These are phyloP conservation scores for Amanita polypyramis DNA, from an alignment of 768 basidiomycete species.

Conservation along the genomic window DNA sequence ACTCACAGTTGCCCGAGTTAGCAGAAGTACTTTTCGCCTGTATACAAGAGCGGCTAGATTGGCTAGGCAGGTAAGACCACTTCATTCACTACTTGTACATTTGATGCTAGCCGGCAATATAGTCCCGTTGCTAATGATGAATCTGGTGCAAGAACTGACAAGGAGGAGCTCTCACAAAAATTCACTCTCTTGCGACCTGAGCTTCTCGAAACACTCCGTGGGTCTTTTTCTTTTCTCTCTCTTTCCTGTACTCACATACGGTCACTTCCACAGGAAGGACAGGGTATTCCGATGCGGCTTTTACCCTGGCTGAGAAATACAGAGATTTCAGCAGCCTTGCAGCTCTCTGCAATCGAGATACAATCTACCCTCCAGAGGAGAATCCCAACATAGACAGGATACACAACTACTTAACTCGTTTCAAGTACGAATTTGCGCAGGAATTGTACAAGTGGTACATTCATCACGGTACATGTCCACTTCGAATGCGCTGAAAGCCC, in stretches of 20 bases:
- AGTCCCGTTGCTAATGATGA: constrained; percentile 39
- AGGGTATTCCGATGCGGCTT: constrained; percentile 61
- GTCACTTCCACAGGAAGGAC: constrained; percentile 39
- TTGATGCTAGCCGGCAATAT: neutral
- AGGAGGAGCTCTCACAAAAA: constrained; percentile 47
- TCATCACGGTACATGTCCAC: constrained; percentile 54
- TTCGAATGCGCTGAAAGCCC: neutral
- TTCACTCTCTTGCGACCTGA: constrained; percentile 68
- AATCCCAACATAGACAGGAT: constrained; percentile 58
- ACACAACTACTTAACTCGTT: constrained; percentile 64
- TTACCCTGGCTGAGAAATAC: constrained; percentile 77
- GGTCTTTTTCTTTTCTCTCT: constrained; percentile 16
- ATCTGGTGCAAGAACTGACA: constrained; percentile 42
- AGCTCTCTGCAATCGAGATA: constrained; percentile 64
- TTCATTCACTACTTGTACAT: neutral
- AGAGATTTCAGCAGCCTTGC: constrained; percentile 81
- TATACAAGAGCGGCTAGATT: constrained; percentile 57
- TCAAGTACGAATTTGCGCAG: constrained; percentile 76
- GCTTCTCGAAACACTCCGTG: constrained; percentile 73
- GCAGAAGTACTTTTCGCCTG: constrained; percentile 55
- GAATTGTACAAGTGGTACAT: constrained; percentile 92
- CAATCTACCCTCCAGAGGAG: constrained; percentile 49
- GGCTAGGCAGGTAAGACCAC: constrained; percentile 46
- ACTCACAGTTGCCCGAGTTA: constrained; percentile 52
- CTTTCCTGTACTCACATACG: neutral